Conservation (phyloP, 306 rosid genomes). For the Begonia peltatifolia region DNA sequence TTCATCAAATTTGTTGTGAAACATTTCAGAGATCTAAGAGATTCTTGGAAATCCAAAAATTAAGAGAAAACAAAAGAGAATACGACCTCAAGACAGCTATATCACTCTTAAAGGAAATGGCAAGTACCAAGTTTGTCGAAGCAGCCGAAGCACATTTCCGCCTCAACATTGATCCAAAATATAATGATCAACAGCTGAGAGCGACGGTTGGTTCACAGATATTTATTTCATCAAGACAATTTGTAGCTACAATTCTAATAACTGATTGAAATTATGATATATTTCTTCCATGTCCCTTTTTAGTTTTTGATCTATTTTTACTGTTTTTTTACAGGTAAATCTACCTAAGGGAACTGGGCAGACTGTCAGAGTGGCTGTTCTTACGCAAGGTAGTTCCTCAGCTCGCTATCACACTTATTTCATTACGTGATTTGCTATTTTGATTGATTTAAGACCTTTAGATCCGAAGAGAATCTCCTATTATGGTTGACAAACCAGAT, state of each 20-base stretch:
- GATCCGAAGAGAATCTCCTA: too few species aligned
- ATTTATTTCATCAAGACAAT: not conserved
- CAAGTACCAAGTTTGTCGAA: conserved; percentile 65
- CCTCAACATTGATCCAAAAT: conserved; percentile 93
- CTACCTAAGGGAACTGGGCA: conserved; percentile 98
- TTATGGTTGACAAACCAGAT: too few species aligned
- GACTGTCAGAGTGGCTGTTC: conserved; percentile 86
- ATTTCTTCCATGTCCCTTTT: not conserved
- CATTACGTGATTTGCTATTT: too few species aligned
- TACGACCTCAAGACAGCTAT: conserved; percentile 66
- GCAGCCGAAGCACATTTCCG: conserved; percentile 98
- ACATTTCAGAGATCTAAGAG: conserved; percentile 75
- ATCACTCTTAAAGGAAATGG: conserved; percentile 58
- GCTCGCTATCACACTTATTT: too few species aligned
- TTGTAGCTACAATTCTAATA: too few species aligned
- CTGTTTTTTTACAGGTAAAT: conserved; percentile 42
- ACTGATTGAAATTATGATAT: conserved; percentile 5
- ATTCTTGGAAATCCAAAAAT: conserved; percentile 85
- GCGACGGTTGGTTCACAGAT: conserved; percentile 67
- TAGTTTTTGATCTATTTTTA: not conserved
- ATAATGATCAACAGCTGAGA: conserved; percentile 90
- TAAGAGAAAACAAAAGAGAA: conserved; percentile 77
- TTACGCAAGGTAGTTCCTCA: conserved; percentile 63
- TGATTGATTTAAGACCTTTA: too few species aligned
- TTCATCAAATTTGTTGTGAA: conserved; percentile 7